Conservation (phyloP, 2,329 filamentous ascomycete species). For the Nothomitra cinnamomea region DNA sequence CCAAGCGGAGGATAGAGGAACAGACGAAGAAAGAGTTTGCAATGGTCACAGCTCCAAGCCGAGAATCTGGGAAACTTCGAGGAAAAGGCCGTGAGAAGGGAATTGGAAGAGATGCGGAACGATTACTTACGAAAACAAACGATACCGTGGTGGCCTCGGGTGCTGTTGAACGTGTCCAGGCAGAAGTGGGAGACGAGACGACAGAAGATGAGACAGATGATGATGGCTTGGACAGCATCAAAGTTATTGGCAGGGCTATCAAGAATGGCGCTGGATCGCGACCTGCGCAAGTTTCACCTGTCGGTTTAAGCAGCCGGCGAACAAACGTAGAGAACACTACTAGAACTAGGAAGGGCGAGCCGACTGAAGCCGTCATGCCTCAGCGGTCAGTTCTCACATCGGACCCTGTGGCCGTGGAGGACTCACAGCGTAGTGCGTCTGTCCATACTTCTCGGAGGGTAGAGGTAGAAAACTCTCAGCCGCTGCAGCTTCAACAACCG, state of each 20-base stretch:
- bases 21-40: background rate
- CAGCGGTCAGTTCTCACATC: background rate
- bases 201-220: background rate
- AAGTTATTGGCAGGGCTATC: background rate
- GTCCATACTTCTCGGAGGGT: background rate
- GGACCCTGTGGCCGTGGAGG: background rate
- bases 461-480: constrained; percentile 5
- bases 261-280: too few species aligned
- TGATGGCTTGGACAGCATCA: too few species aligned
- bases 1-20: constrained; percentile 3
- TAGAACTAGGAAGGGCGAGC: background rate
- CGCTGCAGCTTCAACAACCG: background rate
- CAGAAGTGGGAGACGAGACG: background rate
- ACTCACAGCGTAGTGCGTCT: background rate
- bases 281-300: too few species aligned
- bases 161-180: background rate
- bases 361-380: background rate
- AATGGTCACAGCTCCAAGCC: constrained; percentile 2
- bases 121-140: background rate
- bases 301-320: too few species aligned
- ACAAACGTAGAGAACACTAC: too few species aligned
- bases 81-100: background rate
- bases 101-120: background rate
- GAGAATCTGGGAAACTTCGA: background rate
- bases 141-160: background rate